Evolutionary conservation across 805 yeast species (phyloP).

Genomic region (Metahyphopichia silvanorum): DNA sequence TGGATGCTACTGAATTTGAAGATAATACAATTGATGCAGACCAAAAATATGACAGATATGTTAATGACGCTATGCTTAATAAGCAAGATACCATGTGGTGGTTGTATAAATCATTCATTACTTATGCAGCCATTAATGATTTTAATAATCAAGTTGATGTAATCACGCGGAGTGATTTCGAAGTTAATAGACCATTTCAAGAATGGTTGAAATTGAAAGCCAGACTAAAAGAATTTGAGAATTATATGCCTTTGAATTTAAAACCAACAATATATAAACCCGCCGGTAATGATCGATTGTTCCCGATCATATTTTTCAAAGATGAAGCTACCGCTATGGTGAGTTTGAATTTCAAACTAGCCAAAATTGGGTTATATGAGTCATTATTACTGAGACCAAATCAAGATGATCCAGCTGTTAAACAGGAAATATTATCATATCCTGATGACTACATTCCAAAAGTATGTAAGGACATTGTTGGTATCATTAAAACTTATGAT

Average conservation of each 20-base stretch:
- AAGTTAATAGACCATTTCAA: slow-evolving; percentile 16
- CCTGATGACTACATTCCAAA: slow-evolving; percentile 22
- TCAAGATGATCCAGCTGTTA: slow-evolving; percentile 9
- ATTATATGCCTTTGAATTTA: slow-evolving; percentile 23
- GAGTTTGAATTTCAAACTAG: slow-evolving; percentile 25
- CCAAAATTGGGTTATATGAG: slow-evolving; percentile 27
- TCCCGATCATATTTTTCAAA: slow-evolving; percentile 32
- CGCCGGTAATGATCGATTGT: slow-evolving; percentile 14
- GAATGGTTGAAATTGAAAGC: slow-evolving; percentile 27
- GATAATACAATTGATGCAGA: slow-evolving; percentile 4
- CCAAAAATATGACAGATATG: slow-evolving; percentile 1
- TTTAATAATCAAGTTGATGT: slow-evolving; percentile 24
- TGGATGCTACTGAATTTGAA: slow-evolving; percentile 6
- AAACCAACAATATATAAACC: slow-evolving; percentile 32
- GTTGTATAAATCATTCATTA: slow-evolving; percentile 27
- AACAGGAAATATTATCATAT: slow-evolving; percentile 18
- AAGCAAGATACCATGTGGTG: slow-evolving; percentile 28
- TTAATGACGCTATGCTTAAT: slow-evolving; percentile 8
- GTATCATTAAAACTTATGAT: slow-evolving; percentile 37
- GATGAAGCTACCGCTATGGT: slow-evolving; percentile 35
- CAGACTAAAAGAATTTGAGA: slow-evolving; percentile 25
- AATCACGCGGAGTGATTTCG: slow-evolving; percentile 21
- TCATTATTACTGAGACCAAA: slow-evolving; percentile 19
- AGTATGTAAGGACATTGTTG: slow-evolving; percentile 33
- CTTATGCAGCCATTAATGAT: slow-evolving; percentile 26